Evolutionary conservation across 192 early-diverging fungal genomes (phyloP), one percentile per base, ranked within the genome.

Genomic region (Polychytrium aggregatum): DNA sequence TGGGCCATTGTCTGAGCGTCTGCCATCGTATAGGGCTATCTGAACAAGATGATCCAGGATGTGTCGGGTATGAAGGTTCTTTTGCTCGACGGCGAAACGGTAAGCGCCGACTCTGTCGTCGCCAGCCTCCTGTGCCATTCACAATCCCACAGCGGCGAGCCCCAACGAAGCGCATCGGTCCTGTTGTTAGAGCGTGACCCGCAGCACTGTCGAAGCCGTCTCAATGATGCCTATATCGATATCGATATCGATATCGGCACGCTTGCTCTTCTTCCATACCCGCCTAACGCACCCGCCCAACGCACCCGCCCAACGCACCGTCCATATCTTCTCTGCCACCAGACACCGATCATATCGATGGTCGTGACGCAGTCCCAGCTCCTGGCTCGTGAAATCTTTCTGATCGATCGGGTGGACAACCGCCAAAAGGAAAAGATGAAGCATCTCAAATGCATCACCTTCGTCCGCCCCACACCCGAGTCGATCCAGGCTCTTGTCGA

Each of bases 1-100:
- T n/a, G n/a, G n/a, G n/a, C n/a, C 21, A n/a, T 22, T 5, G 4
- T 22, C 6, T 22, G 21, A 9, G 21, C 17, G 16, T 3, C 39
- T 16, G 16, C 39, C 21, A 9, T 22, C 4, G 16, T 3, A 41
- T 86, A 97, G 73, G 76, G 74, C 56, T 98, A 98, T 70, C 76
- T 89, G 39, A 81, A 82, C 55, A 94, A 92, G 64, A 94, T 98
- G 82, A 71, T 90, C 45, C 52, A 66, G 24, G 91, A 96, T 39
- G 85, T 87, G 18, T 61, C 78, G 41, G 93, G 93, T n/a, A 97
- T 98, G 92, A 98, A 98, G 63, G 90, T 97, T 36, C 71, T 98
- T 16, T 70, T 97, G 30, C 72, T 98, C 30, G 96, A 98, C 65
- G 60, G 64, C 22, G 87, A 96, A 51, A 98, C 96, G 55, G 88